Evolutionary conservation across 1,139 yeast species (phyloP).

Genomic region (Geotrichum restrictum): DNA sequence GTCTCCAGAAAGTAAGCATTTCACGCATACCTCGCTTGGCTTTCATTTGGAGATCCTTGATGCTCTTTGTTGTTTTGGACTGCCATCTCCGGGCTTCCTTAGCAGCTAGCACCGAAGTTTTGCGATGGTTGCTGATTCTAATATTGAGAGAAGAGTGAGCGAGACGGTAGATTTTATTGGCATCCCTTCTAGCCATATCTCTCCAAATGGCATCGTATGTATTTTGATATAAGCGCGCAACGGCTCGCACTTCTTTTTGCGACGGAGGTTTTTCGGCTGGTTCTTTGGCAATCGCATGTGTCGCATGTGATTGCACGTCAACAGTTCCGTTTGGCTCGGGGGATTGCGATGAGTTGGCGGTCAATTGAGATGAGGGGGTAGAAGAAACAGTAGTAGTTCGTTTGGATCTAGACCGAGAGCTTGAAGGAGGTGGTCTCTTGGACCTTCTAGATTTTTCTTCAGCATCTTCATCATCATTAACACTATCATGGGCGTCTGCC

Average conservation of each 20-base stretch:
- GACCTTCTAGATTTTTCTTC: slow-evolving; percentile 19
- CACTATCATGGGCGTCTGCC: slow-evolving; percentile 2
- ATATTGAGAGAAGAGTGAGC: slow-evolving; percentile 77
- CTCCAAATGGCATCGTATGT: slow-evolving; percentile 90
- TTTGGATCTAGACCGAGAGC: background rate
- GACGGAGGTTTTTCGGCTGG: slow-evolving; percentile 8
- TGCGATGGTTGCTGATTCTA: slow-evolving; percentile 70
- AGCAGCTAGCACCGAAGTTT: slow-evolving; percentile 85
- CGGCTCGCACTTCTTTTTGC: slow-evolving; percentile 65
- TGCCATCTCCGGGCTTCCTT: slow-evolving; percentile 98
- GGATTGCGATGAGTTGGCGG: background rate
- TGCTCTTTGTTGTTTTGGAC: slow-evolving; percentile 78
- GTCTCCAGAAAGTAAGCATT: slow-evolving; percentile 97
- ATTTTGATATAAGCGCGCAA: slow-evolving; percentile 78
- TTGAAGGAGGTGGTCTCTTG: background rate
- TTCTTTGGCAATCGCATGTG: background rate
- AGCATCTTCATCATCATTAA: slow-evolving; percentile 20
- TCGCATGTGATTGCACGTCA: background rate
- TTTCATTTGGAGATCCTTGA: slow-evolving; percentile 88
- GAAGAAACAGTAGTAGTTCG: background rate
- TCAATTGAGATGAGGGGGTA: background rate
- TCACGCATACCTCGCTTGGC: slow-evolving; percentile 97
- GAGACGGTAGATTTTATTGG: slow-evolving; percentile 78
- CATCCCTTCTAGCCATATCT: slow-evolving; percentile 89
- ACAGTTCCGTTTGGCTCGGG: background rate